These are phyloP conservation scores for Ogataea zsoltii DNA, from an alignment of 805 yeast genomes.

Conservation along the genomic window DNA sequence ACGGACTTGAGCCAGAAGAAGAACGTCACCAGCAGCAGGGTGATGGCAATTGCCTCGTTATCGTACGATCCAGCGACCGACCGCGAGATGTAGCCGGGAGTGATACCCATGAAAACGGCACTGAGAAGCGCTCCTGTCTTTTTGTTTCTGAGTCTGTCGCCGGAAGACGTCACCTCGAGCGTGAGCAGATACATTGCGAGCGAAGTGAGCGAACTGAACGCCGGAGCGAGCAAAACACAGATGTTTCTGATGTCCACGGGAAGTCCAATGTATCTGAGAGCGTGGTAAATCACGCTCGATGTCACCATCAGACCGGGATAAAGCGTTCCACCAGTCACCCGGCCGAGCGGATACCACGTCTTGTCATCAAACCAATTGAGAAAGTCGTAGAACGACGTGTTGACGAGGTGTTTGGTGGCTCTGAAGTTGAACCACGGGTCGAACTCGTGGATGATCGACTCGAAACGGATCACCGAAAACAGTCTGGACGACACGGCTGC, in stretches of 20 bases:
- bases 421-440: constrained; percentile 97
- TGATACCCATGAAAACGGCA: constrained; percentile 94
- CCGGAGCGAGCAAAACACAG: constrained; percentile 96
- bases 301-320: constrained; percentile 99
- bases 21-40: constrained; percentile 92
- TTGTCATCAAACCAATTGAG: constrained; percentile 98
- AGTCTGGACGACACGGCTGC: constrained; percentile 92
- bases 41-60: constrained; percentile 98
- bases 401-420: constrained; percentile 90
- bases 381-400: constrained; percentile 83
- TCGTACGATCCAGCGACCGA: constrained; percentile 99
- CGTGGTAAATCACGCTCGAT: constrained; percentile 83
- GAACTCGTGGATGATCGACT: constrained; percentile 95
- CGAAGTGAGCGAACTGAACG: constrained; percentile 91
- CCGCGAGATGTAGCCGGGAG: constrained; percentile 97
- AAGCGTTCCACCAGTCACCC: constrained; percentile 98
- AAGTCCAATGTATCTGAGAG: constrained; percentile 61
- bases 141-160: constrained; percentile 24
- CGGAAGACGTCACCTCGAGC: constrained; percentile 79
- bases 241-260: constrained; percentile 95
- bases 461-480: constrained; percentile 95
- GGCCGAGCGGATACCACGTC: constrained; percentile 98
- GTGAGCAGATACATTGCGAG: constrained; percentile 85
- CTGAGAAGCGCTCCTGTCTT: constrained; percentile 83
- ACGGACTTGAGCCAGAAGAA: constrained; percentile 94